Evolutionary conservation across 345 rosid species (phyloP).

Genomic region (Citrus sinensis): DNA sequence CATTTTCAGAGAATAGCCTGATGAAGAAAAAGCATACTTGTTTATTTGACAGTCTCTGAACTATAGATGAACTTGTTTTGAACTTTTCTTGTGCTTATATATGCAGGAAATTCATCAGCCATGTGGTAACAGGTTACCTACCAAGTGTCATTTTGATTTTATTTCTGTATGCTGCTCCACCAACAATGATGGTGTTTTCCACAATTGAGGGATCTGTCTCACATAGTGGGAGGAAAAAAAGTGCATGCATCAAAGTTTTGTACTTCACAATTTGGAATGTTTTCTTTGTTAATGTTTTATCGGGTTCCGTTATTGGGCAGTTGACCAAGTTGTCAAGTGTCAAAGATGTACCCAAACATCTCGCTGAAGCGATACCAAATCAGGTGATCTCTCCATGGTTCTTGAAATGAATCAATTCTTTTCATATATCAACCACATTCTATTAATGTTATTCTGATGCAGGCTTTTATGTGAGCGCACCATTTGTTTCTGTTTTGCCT

Average conservation of each 20-base stretch:
- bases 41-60: background rate
- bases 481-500: background rate
- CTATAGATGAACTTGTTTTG: background rate
- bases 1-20: background rate
- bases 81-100: slow-evolving; percentile 6
- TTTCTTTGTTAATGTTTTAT: slow-evolving; percentile 77
- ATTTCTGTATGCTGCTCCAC: slow-evolving; percentile 74
- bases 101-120: slow-evolving; percentile 48
- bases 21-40: background rate
- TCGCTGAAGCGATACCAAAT: slow-evolving; percentile 70
- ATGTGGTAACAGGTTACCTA: slow-evolving; percentile 82
- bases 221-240: slow-evolving; percentile 73
- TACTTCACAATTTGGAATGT: slow-evolving; percentile 95
- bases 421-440: background rate
- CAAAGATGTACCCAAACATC: slow-evolving; percentile 54
- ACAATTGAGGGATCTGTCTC: slow-evolving; percentile 73
- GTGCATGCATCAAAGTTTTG: slow-evolving; percentile 74
- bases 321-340: slow-evolving; percentile 54
- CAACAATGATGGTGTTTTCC: slow-evolving; percentile 85
- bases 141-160: slow-evolving; percentile 85
- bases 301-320: slow-evolving; percentile 68
- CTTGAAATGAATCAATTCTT: background rate
- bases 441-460: background rate
- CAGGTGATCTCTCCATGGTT: slow-evolving; percentile 49
- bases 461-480: background rate